These are phyloP conservation scores for Lasiodiplodia citricola DNA, from an alignment of 2,329 filamentous ascomycete genomes.

Conservation along the genomic window DNA sequence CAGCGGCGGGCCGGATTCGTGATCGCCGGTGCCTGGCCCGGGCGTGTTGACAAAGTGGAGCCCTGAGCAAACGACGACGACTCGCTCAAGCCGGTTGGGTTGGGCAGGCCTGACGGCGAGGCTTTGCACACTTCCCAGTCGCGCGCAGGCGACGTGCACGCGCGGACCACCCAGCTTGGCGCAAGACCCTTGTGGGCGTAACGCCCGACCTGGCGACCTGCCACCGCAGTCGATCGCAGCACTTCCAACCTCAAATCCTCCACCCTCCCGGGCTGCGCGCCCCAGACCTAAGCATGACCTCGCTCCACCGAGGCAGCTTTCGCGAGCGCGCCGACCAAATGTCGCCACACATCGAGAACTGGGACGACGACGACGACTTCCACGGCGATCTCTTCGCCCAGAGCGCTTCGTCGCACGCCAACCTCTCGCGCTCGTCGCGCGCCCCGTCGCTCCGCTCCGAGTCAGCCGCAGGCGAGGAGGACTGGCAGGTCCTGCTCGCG, in stretches of 20 bases:
- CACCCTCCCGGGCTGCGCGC: conserved; percentile 28
- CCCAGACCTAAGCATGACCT: conserved; percentile 35
- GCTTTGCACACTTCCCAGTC: not conserved
- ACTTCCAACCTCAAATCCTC: conserved; percentile 29
- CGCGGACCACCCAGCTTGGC: not conserved
- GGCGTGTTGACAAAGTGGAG: conserved; percentile 7
- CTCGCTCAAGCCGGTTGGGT: not conserved
- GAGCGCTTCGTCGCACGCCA: conserved; percentile 63
- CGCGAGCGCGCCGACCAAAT: conserved; percentile 41
- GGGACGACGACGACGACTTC: conserved; percentile 59
- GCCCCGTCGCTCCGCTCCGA: conserved; percentile 83
- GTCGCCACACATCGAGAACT: conserved; percentile 73
- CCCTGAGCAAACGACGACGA: not conserved
- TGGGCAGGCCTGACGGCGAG: not conserved
- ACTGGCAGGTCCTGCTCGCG: conserved; percentile 84
- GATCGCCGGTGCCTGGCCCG: conserved; percentile 15
- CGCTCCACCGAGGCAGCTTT: conserved; percentile 43
- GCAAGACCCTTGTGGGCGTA: not conserved
- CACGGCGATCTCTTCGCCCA: conserved; percentile 73
- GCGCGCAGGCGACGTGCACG: conserved; percentile 1
- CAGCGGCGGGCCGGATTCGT: conserved; percentile 9
- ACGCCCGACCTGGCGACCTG: conserved; percentile 9
- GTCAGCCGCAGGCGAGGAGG: conserved; percentile 76
- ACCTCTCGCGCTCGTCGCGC: conserved; percentile 72
- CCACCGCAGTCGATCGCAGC: conserved; percentile 27